Evolutionary conservation across 2,329 filamentous ascomycete genomes (phyloP), one percentile per base, ranked within the genome.

Genomic region (Rhinocladiella similis): DNA sequence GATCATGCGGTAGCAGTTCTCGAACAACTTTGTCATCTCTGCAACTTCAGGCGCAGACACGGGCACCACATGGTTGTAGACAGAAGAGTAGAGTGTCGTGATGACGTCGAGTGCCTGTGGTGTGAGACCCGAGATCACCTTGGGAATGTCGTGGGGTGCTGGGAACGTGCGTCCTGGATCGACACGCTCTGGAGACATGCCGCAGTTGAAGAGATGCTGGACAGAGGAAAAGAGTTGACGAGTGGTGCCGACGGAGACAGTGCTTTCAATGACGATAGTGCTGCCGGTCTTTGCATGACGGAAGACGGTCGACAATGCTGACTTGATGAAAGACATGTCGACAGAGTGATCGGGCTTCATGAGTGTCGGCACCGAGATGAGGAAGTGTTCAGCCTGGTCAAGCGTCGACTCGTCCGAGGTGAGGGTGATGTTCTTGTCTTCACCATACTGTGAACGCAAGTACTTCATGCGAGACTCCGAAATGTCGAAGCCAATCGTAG

Each of bases 1-100:
- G 51, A 62, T 51, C 60, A 62, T 60, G 5, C 60, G 53, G 16
- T 62, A 55, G 46, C 60, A 62, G 43, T 62, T 62, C 41, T 62
- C 60, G 47, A 60, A 62, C 3, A 62, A 47, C 35, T 62, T 62
- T 22, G 57, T 60, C 57, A 62, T 60, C 45, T 62, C 60, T 12
- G 60, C 60, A 10, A 62, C 57, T 25, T 62, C 60, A 7, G 56
- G 57, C 13, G 13, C 33, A 16, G 57, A 57, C 5, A 62, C 60
- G 25, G 57, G 57, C 13, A 60, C 60, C 18, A 62, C 45, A 13
- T 46, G 46, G 22, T 53, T 19, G 51, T 54, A 62, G 33, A 62
- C 57, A 16, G 25, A 50, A 6, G 50, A 52, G 46, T 62, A 62
- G 5, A 62, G 47, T 3, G 18, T 16, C 22, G 19, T 41, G 47